phyloP scores from a whole-genome alignment of 2,329 filamentous ascomycete species.

The Neonectria ditissima region DNA sequence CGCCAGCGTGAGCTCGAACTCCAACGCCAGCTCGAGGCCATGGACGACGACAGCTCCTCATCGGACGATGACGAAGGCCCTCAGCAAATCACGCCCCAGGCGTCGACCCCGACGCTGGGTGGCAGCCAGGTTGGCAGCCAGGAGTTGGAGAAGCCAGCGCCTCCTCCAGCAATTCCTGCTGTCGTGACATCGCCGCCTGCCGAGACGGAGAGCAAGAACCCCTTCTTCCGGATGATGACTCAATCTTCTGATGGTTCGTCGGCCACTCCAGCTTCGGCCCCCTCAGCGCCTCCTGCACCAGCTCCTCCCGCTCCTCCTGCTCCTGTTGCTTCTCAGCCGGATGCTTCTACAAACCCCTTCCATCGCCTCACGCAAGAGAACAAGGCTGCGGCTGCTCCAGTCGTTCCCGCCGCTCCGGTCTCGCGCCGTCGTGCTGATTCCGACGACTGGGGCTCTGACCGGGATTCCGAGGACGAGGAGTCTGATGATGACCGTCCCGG shows the following conservation, averaged over 20 bases:
- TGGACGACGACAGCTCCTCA: conserved; percentile 78
- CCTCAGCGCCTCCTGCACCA: conserved; percentile 58
- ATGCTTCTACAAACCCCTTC: conserved; percentile 94
- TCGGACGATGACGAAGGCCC: conserved; percentile 86
- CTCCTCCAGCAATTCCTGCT: conserved; percentile 56
- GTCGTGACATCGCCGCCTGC: conserved; percentile 65
- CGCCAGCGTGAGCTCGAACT: conserved; percentile 91
- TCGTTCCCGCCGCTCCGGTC: conserved; percentile 62
- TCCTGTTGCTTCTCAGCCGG: conserved; percentile 56
- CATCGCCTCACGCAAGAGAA: conserved; percentile 81
- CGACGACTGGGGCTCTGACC: conserved; percentile 85
- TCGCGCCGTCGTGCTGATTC: conserved; percentile 70
- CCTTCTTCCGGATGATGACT: conserved; percentile 91
- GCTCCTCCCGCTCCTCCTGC: conserved; percentile 52
- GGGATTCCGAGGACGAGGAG: conserved; percentile 65
- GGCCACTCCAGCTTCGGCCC: conserved; percentile 55
- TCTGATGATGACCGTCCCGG: conserved; percentile 79
- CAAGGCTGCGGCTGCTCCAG: conserved; percentile 57
- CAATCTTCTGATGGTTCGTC: conserved; percentile 70
- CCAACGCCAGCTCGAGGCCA: conserved; percentile 83
- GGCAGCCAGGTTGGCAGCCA: conserved; percentile 65
- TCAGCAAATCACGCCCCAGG: conserved; percentile 73
- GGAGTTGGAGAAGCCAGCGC: conserved; percentile 65
- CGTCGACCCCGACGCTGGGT: conserved; percentile 67
- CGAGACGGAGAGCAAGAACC: conserved; percentile 88